Evolutionary conservation across 139 green algal genomes (phyloP).

Genomic region (Chlamydomonas asymmetrica): DNA sequence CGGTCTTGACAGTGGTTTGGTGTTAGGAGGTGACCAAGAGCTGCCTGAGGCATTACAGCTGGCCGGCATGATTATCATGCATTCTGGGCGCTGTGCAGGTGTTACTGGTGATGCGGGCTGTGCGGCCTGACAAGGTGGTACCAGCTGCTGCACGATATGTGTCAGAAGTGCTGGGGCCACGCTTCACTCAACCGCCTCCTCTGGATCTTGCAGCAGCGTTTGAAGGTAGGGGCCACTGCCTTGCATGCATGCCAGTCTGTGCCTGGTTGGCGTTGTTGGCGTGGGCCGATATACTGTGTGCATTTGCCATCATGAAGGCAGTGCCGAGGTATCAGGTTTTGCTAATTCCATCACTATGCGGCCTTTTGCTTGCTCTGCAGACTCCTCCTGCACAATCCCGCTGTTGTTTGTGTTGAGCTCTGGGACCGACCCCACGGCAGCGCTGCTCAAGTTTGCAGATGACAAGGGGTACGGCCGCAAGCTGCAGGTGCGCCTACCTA

Average conservation of each 20-base stretch:
- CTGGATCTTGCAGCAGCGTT: conserved; percentile 68
- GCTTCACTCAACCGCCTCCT: conserved; percentile 67
- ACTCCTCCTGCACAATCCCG: conserved; percentile 38
- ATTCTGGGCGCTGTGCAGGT: conserved; percentile 65
- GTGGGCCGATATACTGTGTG: too few relatives aligned
- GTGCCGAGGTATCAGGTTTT: too few relatives aligned
- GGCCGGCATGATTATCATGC: conserved; percentile 6
- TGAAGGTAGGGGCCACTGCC: not conserved
- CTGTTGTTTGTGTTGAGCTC: conserved; percentile 81
- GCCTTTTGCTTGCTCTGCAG: conserved; percentile 57
- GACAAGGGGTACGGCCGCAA: conserved; percentile 28
- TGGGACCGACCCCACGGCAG: conserved; percentile 71
- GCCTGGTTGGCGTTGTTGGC: too few relatives aligned
- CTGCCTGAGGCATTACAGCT: too few relatives aligned
- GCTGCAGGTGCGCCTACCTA: conserved; percentile 25
- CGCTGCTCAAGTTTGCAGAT: conserved; percentile 73
- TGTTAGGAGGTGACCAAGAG: not conserved
- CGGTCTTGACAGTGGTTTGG: not conserved
- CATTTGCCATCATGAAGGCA: too few relatives aligned
- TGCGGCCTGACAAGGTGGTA: conserved; percentile 76
- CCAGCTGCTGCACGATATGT: conserved; percentile 63
- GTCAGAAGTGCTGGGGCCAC: conserved; percentile 41
- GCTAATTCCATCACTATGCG: too few relatives aligned
- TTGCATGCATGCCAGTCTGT: too few relatives aligned
- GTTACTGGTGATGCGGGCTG: conserved; percentile 56